These are phyloP conservation scores for Bretziella fagacearum DNA, from an alignment of 2,329 filamentous ascomycete species.

Conservation along the genomic window DNA sequence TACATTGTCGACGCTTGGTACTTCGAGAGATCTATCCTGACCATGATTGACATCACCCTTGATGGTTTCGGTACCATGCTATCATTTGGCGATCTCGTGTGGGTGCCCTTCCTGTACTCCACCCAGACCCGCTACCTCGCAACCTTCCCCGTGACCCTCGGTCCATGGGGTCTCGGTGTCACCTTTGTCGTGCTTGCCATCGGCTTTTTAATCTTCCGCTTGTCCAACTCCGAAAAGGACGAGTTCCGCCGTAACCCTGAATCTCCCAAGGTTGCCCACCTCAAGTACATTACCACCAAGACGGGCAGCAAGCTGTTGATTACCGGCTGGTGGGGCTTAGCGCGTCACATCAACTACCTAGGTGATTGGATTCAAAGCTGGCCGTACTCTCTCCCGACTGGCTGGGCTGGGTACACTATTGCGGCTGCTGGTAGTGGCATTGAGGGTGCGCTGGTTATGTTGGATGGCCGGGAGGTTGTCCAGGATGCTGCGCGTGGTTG, in stretches of 20 bases:
- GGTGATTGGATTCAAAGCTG: slow-evolving; percentile 91
- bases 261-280: slow-evolving; percentile 60
- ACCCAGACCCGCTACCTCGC: slow-evolving; percentile 73
- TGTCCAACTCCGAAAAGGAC: slow-evolving; percentile 92
- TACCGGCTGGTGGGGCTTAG: slow-evolving; percentile 83
- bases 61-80: slow-evolving; percentile 96
- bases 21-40: slow-evolving; percentile 78
- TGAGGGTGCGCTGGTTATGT: slow-evolving; percentile 37
- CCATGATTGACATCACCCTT: slow-evolving; percentile 83
- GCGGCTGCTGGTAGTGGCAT: slow-evolving; percentile 34
- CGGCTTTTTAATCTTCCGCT: slow-evolving; percentile 85
- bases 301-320: slow-evolving; percentile 65
- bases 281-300: slow-evolving; percentile 74
- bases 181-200: slow-evolving; percentile 50
- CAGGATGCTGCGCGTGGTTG: slow-evolving; percentile 61
- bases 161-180: slow-evolving; percentile 43
- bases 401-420: slow-evolving; percentile 65
- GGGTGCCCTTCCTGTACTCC: slow-evolving; percentile 82
- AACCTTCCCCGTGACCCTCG: slow-evolving; percentile 65
- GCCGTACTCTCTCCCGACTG: slow-evolving; percentile 78
- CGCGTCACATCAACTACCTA: slow-evolving; percentile 88
- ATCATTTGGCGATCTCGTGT: slow-evolving; percentile 77
- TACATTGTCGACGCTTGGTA: slow-evolving; percentile 75
- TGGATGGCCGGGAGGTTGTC: slow-evolving; percentile 46
- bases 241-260: slow-evolving; percentile 74